Evolutionary conservation across 805 yeast species (phyloP).

Genomic region (Saturnispora serradocipensis): DNA sequence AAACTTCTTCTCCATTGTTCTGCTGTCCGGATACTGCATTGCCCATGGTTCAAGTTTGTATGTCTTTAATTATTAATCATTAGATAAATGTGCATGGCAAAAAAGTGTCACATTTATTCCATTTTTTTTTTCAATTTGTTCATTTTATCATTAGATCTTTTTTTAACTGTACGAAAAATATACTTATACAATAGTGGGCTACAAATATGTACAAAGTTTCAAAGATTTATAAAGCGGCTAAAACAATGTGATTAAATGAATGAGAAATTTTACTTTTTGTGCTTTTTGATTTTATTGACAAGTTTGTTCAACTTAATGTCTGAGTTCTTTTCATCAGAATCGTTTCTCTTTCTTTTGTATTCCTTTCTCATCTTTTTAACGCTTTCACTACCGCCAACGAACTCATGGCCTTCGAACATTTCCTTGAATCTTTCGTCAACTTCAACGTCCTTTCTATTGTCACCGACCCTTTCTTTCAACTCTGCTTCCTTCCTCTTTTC

Average conservation of each 20-base stretch:
- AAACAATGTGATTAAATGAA: neutral
- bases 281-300: conserved; percentile 42
- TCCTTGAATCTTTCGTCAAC: conserved; percentile 81
- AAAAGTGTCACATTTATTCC: neutral
- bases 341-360: conserved; percentile 34
- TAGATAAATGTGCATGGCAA: neutral
- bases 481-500: conserved; percentile 42
- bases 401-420: conserved; percentile 76
- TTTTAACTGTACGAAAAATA: neutral
- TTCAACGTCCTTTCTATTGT: conserved; percentile 33
- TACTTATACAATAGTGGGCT: neutral
- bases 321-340: conserved; percentile 8
- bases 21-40: neutral
- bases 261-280: conserved; percentile 11
- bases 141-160: neutral
- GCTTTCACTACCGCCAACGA: conserved; percentile 86
- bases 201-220: neutral
- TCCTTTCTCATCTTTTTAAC: conserved; percentile 79
- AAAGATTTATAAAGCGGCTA: neutral
- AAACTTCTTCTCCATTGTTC: neutral
- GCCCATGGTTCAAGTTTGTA: neutral
- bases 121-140: neutral
- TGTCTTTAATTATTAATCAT: neutral
- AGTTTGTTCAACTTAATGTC: conserved; percentile 22
- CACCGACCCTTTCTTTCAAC: conserved; percentile 33